Evolutionary conservation across 2,329 filamentous ascomycete species (phyloP).

Genomic region (Claviceps arundinis): DNA sequence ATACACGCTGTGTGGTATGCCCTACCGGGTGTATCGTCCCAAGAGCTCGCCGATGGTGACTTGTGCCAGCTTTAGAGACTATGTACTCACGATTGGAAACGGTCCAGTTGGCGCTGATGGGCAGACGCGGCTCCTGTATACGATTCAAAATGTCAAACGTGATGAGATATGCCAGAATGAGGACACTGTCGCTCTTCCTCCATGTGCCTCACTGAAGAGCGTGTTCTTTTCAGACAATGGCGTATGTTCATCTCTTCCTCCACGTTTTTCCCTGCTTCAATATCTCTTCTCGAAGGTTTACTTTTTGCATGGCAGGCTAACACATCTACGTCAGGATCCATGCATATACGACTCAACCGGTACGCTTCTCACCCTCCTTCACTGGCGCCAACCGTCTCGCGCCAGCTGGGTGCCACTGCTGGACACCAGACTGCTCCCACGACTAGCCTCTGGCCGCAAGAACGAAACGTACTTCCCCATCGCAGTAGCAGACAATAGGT

Average conservation of each 20-base stretch:
- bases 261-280: neutral
- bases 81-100: slow-evolving; percentile 92
- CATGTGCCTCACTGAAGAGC: slow-evolving; percentile 58
- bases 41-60: slow-evolving; percentile 85
- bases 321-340: slow-evolving; percentile 50
- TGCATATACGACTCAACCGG: slow-evolving; percentile 93
- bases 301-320: neutral
- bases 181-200: slow-evolving; percentile 74
- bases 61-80: slow-evolving; percentile 88
- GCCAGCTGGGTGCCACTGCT: slow-evolving; percentile 86
- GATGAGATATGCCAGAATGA: slow-evolving; percentile 93
- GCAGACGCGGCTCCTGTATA: slow-evolving; percentile 67
- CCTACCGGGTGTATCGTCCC: slow-evolving; percentile 77
- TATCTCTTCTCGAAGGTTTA: neutral
- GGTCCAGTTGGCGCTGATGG: slow-evolving; percentile 73
- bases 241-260: slow-evolving; percentile 32
- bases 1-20: slow-evolving; percentile 85
- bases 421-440: slow-evolving; percentile 72
- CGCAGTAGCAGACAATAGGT: slow-evolving; percentile 78
- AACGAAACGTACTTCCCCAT: slow-evolving; percentile 90
- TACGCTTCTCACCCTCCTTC: slow-evolving; percentile 72
- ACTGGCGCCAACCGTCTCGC: slow-evolving; percentile 78
- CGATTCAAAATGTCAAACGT: slow-evolving; percentile 85
- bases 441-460: slow-evolving; percentile 73
- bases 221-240: slow-evolving; percentile 88